Conservation (phyloP, 495 filamentous ascomycete species). For the Niebla homalea region DNA sequence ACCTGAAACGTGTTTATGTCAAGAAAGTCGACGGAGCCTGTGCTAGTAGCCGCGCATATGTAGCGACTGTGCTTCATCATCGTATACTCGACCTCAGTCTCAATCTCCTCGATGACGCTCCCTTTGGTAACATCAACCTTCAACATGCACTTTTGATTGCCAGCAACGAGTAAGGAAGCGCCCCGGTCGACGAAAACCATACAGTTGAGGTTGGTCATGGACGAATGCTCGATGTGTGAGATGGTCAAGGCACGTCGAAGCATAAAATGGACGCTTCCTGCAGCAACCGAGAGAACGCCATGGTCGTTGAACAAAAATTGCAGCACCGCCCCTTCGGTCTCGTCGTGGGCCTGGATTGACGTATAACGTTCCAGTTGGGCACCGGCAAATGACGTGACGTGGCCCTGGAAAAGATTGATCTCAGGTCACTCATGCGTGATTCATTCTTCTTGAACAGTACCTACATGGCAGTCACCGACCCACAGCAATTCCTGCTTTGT, state of each 20-base stretch:
- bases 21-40: conserved; percentile 73
- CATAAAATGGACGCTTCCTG: conserved; percentile 73
- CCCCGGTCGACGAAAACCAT: conserved; percentile 89
- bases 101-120: conserved; percentile 57
- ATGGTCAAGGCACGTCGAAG: conserved; percentile 62
- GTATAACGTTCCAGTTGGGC: conserved; percentile 68
- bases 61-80: conserved; percentile 84
- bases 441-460: conserved; percentile 14
- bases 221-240: conserved; percentile 64
- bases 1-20: conserved; percentile 64
- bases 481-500: conserved; percentile 77
- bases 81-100: conserved; percentile 61
- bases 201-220: conserved; percentile 69
- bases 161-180: conserved; percentile 68
- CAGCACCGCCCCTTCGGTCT: conserved; percentile 54
- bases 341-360: conserved; percentile 57
- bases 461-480: conserved; percentile 79
- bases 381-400: conserved; percentile 52
- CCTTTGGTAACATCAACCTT: conserved; percentile 83
- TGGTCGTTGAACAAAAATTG: conserved; percentile 79
- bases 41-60: conserved; percentile 79
- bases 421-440: not conserved
- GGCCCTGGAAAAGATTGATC: conserved; percentile 42
- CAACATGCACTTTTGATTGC: conserved; percentile 77
- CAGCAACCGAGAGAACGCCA: conserved; percentile 67